Conservation (phyloP, 2,329 filamentous ascomycete genomes). For the Exserohilum rostratum region DNA sequence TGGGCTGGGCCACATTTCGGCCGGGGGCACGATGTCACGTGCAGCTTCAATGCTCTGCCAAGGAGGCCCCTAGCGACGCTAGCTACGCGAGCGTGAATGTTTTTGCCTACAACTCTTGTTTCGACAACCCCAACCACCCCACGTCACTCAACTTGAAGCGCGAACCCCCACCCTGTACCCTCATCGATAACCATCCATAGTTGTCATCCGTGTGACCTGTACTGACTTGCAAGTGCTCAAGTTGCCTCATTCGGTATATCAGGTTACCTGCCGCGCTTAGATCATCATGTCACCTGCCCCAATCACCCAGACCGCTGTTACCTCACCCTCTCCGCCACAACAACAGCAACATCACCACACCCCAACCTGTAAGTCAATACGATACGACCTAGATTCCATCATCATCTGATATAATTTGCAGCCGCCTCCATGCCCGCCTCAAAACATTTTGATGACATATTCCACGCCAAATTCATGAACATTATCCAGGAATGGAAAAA, state of each 20-base stretch:
- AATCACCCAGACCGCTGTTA: conserved; percentile 28
- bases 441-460: conserved; percentile 44
- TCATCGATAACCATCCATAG: conserved; percentile 35
- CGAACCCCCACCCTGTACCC: conserved; percentile 23
- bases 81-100: conserved; percentile 50
- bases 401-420: conserved; percentile 5
- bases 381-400: background rate
- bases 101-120: conserved; percentile 43
- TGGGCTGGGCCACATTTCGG: conserved; percentile 9
- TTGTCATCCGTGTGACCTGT: conserved; percentile 1
- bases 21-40: conserved; percentile 30
- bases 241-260: conserved; percentile 27
- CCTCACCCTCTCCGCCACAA: conserved; percentile 29
- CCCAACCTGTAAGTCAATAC: conserved; percentile 20
- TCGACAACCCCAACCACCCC: conserved; percentile 33
- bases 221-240: conserved; percentile 4
- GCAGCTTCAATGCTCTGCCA: conserved; percentile 36
- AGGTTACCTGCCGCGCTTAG: conserved; percentile 32
- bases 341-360: conserved; percentile 21
- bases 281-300: conserved; percentile 45
- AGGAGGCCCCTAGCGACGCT: conserved; percentile 32
- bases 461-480: conserved; percentile 43
- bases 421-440: conserved; percentile 20
- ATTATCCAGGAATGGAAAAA: conserved; percentile 42
- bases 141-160: conserved; percentile 19